Conservation (phyloP, 208 protist genomes). For the Acanthamoeba sp. region DNA sequence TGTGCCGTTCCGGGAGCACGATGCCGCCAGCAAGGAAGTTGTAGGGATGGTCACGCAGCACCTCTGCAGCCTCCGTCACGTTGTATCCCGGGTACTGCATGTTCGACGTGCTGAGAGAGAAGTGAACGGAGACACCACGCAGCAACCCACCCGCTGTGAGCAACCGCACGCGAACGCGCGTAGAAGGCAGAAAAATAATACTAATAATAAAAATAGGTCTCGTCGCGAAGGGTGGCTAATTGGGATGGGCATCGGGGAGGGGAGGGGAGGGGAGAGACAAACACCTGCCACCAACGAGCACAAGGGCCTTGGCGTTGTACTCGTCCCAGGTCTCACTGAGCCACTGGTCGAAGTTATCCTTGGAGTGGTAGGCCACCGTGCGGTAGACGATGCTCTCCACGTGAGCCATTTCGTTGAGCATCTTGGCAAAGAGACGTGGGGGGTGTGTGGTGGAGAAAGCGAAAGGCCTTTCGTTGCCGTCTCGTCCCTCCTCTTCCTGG, state of each 20-base stretch:
- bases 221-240: too few relatives aligned
- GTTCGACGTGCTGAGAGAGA: conserved; percentile 28
- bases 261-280: not conserved
- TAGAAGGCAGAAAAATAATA: not conserved
- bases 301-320: conserved; percentile 54
- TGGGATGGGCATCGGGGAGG: too few relatives aligned
- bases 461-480: conserved; percentile 23
- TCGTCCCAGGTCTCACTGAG: conserved; percentile 53
- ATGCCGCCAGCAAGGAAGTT: conserved; percentile 11
- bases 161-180: not conserved
- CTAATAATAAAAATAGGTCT: too few relatives aligned
- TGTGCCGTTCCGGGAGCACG: conserved; percentile 30
- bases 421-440: conserved; percentile 18
- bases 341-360: conserved; percentile 36
- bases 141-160: not conserved
- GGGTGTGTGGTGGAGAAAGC: conserved; percentile 46
- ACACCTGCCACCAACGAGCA: conserved; percentile 34
- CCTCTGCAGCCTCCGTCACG: conserved; percentile 42
- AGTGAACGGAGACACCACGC: too few relatives aligned
- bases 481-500: conserved; percentile 47
- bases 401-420: conserved; percentile 23
- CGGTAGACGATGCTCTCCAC: conserved; percentile 56
- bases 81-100: conserved; percentile 46
- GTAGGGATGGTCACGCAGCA: not conserved
- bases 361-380: conserved; percentile 42